phyloP scores from a whole-genome alignment of 2,329 filamentous ascomycete species.

The Decorospora gaudefroyi region DNA sequence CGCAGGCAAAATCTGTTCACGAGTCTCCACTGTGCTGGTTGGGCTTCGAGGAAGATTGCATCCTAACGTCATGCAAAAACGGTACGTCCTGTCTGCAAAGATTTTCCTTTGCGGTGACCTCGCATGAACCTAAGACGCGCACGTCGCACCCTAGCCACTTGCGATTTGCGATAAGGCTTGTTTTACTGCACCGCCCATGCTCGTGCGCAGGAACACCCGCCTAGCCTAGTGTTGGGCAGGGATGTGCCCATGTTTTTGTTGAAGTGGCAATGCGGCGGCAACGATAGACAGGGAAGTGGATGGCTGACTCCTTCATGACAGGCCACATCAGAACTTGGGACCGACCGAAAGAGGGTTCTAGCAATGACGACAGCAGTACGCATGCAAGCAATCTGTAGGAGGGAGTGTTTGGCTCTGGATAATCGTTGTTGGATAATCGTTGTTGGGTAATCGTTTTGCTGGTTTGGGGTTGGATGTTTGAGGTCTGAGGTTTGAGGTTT shows the following conservation, averaged over 20 bases:
- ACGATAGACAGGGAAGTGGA: conserved; percentile 27
- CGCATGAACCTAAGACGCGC: conserved; percentile 12
- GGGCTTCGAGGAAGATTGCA: conserved; percentile 90
- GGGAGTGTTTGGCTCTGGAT: conserved; percentile 1
- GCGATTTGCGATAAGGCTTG: conserved; percentile 32
- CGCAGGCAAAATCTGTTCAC: conserved; percentile 78
- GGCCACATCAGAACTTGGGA: conserved; percentile 78
- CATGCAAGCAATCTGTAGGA: conserved; percentile 20
- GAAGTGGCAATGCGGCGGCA: conserved; percentile 13
- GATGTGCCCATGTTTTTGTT: conserved; percentile 19
- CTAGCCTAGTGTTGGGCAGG: conserved; percentile 6
- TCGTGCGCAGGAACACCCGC: conserved; percentile 37
- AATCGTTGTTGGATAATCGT: background rate
- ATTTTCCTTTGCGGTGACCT: conserved; percentile 18
- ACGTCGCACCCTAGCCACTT: conserved; percentile 7
- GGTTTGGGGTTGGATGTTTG: background rate
- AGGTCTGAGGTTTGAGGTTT: conserved; percentile 1
- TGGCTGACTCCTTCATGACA: conserved; percentile 45
- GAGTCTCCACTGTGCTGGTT: conserved; percentile 87
- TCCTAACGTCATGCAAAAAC: conserved; percentile 88
- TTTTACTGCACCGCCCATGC: conserved; percentile 18
- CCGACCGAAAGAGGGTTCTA: conserved; percentile 59
- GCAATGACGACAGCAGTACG: conserved; percentile 39
- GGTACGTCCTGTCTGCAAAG: conserved; percentile 61
- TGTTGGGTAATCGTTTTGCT: background rate